A percentile compares a stretch with the other conserved stretches of the same genome.
These are phyloP conservation scores for Ramaria rubella DNA, from an alignment of 768 basidiomycete genomes.

Conservation along the genomic window DNA sequence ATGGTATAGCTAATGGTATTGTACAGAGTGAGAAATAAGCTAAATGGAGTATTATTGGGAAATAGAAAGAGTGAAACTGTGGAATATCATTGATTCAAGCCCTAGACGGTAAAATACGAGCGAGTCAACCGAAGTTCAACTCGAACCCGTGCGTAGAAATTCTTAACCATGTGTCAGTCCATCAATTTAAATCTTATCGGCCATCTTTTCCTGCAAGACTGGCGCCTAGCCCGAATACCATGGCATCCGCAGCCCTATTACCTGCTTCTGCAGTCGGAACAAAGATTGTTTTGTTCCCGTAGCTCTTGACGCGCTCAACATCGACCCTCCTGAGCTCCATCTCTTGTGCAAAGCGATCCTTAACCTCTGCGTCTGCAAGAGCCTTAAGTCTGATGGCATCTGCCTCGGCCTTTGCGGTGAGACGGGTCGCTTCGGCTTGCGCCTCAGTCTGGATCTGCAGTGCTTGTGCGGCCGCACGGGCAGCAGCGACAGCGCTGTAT, in stretches of 20 bases:
- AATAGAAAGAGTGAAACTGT: too few species aligned
- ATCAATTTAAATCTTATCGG: neutral
- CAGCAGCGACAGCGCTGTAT: constrained; percentile 65
- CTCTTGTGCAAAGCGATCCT: constrained; percentile 64
- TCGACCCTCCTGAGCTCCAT: constrained; percentile 69
- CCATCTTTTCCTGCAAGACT: neutral
- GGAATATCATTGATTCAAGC: too few species aligned
- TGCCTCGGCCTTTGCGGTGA: constrained; percentile 71
- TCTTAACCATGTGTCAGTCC: too few species aligned
- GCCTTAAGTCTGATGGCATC: constrained; percentile 60
- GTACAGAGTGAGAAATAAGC: too few species aligned
- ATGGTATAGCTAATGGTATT: too few species aligned
- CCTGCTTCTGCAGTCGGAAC: constrained; percentile 4
- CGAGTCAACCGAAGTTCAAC: too few species aligned
- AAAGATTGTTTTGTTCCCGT: constrained; percentile 40
- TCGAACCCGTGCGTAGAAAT: too few species aligned
- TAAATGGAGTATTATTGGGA: too few species aligned
- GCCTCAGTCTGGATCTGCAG: constrained; percentile 69
- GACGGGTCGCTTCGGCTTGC: constrained; percentile 67
- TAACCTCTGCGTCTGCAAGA: constrained; percentile 51
- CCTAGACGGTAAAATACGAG: too few species aligned
- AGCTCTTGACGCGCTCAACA: constrained; percentile 54
- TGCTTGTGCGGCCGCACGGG: constrained; percentile 63
- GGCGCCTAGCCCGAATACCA: constrained; percentile 3
- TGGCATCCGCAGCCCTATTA: neutral